Evolutionary conservation across 495 filamentous ascomycete species (phyloP), one percentile per base, ranked within the genome.

Genomic region (Talaromyces thailandensis): DNA sequence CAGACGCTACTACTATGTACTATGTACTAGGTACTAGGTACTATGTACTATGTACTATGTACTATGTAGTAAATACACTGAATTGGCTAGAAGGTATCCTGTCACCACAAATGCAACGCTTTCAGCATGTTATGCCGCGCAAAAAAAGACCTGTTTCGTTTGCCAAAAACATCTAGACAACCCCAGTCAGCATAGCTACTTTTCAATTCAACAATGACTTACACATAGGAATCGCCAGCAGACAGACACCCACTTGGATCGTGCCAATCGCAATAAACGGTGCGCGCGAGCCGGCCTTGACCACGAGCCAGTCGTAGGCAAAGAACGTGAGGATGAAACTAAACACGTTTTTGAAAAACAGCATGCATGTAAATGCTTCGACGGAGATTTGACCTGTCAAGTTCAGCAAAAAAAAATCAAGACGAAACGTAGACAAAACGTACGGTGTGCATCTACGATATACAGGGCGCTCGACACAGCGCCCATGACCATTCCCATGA

Each of bases 341-440:
- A 77, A 97, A 94, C 62, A 96, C 79, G 65, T 96, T 96, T 74
- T 92, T 96, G 81, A 97, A 97, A 24, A 97, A 83, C 57, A 96
- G 78, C 66, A 96, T 79, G 75, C 88, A 90, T 0, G 92, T 97
- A 71, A 97, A 96, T 3, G 87, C 90, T 76, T 97, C 93, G 52
- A 97, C 86, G 1, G 92, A 84, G 58, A 97, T 87, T 61, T 91
- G 85, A 9, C 87, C 88, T 91, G 62, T 23, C 2, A 7, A 14
- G 4, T 35, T 67, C 6, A 62, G 62, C 62, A 21, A 12, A 24
- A 4, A 21, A 12, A 24, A 4, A 21, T 26, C 26, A 25, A 50
- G 18, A 9, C 24, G 56, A 48, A 23, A 32, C n/a, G n/a, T n/a
- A 43, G 12, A 29, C 31, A 25, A 4, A 58, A 83, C 88, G 77